Evolutionary conservation across 2,329 filamentous ascomycete species (phyloP).

Genomic region (Shiraia sp.): DNA sequence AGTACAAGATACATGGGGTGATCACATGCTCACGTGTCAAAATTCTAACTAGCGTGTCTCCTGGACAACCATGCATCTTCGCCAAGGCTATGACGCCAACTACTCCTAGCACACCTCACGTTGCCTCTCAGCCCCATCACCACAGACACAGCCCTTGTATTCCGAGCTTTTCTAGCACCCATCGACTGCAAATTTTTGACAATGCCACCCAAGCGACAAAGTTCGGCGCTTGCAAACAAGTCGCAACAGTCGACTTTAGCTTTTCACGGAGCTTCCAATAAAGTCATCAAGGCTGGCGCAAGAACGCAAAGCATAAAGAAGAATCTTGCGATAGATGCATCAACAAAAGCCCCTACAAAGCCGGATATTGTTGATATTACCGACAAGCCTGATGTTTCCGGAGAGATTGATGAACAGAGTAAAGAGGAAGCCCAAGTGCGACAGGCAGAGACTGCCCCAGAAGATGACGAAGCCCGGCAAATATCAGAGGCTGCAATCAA

Average conservation of each 20-base stretch:
- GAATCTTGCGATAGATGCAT: constrained; percentile 40
- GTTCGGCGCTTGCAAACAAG: constrained; percentile 49
- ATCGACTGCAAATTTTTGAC: constrained; percentile 7
- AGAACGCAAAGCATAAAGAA: constrained; percentile 45
- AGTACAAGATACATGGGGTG: no score
- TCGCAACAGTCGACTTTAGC: constrained; percentile 65
- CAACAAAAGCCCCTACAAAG: constrained; percentile 32
- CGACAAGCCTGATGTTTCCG: no score
- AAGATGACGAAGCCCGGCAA: constrained; percentile 63
- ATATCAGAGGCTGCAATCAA: constrained; percentile 71
- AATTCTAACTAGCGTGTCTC: constrained; percentile 19
- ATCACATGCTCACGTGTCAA: constrained; percentile 32
- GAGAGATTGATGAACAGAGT: constrained; percentile 23
- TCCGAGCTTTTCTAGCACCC: no score
- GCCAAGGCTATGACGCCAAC: constrained; percentile 33
- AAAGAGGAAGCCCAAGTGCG: constrained; percentile 37
- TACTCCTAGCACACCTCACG: not conserved
- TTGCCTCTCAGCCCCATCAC: no score
- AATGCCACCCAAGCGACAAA: constrained; percentile 53
- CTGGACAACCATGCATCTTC: constrained; percentile 22
- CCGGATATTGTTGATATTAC: constrained; percentile 22
- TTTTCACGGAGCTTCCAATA: constrained; percentile 60
- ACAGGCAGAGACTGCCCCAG: constrained; percentile 29
- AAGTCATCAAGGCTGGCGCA: constrained; percentile 61
- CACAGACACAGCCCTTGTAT: no score